Evolutionary conservation across 345 rosid genomes (phyloP).

Genomic region (Camelina sativa): DNA sequence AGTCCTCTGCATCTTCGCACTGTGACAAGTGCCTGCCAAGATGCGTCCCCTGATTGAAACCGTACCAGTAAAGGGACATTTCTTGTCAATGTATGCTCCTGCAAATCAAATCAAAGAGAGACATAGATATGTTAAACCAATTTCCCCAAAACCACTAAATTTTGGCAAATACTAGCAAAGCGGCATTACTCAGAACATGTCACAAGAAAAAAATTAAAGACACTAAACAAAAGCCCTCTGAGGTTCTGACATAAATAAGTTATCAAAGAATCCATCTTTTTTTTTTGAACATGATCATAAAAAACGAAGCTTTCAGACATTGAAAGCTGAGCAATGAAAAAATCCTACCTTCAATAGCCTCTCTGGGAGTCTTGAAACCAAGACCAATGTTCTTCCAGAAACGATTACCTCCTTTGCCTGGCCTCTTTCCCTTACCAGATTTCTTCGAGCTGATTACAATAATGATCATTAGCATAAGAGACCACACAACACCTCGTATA

Average conservation of each 20-base stretch:
- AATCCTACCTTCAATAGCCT: conserved; percentile 68
- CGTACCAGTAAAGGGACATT: conserved; percentile 79
- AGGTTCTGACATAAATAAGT: neutral
- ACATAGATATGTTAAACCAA: conserved; percentile 2
- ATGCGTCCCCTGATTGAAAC: conserved; percentile 87
- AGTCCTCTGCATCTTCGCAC: conserved; percentile 87
- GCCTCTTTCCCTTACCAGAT: conserved; percentile 78
- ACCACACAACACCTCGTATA: neutral
- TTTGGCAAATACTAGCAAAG: neutral
- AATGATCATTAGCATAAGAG: neutral
- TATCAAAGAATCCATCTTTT: neutral
- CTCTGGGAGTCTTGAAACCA: conserved; percentile 90
- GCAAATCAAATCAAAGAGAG: neutral
- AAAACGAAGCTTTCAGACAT: neutral
- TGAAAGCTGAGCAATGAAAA: neutral
- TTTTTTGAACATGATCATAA: neutral
- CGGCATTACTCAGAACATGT: neutral
- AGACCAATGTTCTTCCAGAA: conserved; percentile 80
- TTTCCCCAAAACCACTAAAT: neutral
- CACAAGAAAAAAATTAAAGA: neutral
- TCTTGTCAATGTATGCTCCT: conserved; percentile 85
- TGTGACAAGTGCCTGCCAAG: conserved; percentile 84
- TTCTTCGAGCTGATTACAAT: conserved; percentile 62
- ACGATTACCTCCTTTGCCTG: conserved; percentile 84
- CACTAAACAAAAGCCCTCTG: neutral